These are phyloP conservation scores for Populus hybrid DNA, from an alignment of 441 rosid species.

Conservation along the genomic window DNA sequence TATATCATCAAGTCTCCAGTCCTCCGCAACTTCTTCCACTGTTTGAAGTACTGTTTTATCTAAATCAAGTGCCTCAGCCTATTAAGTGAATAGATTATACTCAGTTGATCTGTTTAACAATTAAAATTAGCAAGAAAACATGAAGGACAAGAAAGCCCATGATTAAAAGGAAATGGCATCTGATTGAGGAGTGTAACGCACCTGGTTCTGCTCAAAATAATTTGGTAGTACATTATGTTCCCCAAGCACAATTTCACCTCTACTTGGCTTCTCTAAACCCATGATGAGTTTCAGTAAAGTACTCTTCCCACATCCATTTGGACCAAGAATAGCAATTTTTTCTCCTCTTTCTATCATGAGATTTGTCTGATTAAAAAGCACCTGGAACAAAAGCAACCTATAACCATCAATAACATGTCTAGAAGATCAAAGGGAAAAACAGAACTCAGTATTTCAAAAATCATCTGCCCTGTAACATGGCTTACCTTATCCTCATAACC, in stretches of 20 bases:
- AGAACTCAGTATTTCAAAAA: neutral
- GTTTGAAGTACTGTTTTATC: constrained; percentile 86
- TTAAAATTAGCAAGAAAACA: constrained; percentile 1
- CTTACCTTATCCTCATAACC: constrained; percentile 75
- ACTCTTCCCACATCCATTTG: constrained; percentile 96
- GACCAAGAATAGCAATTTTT: constrained; percentile 86
- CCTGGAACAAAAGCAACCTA: constrained; percentile 36
- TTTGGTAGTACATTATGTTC: constrained; percentile 94
- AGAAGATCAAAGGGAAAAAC: neutral
- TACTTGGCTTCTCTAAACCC: constrained; percentile 71
- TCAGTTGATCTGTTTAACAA: neutral
- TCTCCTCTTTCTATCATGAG: constrained; percentile 80
- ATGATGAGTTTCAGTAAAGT: constrained; percentile 80
- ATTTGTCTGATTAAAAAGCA: constrained; percentile 67
- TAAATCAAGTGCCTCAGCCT: constrained; percentile 97
- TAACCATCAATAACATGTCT: constrained; percentile 9
- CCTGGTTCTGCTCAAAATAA: constrained; percentile 99
- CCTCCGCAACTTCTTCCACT: constrained; percentile 82
- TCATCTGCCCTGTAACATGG: constrained; percentile 1
- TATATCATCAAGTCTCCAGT: constrained; percentile 91
- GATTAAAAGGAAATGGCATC: neutral
- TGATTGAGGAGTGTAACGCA: constrained; percentile 17
- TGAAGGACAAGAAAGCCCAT: neutral
- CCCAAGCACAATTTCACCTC: constrained; percentile 77
- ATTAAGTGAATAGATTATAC: constrained; percentile 19